A percentile compares a stretch with the other conserved stretches of the same genome.
Evolutionary conservation across 305 asterid genomes (phyloP).

Genomic region (Striga hermonthica): DNA sequence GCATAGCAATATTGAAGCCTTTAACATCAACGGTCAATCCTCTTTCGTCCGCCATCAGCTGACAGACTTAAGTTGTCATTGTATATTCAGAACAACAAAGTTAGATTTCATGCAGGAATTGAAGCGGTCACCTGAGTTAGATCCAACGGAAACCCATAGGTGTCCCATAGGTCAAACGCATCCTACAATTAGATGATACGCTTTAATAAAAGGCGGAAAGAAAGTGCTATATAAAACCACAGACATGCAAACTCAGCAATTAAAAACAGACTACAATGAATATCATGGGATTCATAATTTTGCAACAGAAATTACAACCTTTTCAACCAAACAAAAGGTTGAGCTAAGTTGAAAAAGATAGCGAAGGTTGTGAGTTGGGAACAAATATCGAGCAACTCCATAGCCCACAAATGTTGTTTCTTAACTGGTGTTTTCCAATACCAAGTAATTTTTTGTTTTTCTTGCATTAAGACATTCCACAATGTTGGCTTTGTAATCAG

Average conservation of each 20-base stretch:
- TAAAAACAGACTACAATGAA: neutral
- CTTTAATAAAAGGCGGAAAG: slow-evolving; percentile 29
- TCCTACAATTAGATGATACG: slow-evolving; percentile 57
- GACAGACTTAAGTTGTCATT: slow-evolving; percentile 34
- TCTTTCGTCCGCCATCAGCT: slow-evolving; percentile 98
- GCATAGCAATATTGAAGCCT: slow-evolving; percentile 73
- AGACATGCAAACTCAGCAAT: slow-evolving; percentile 14
- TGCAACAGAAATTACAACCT: neutral
- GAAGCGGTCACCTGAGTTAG: slow-evolving; percentile 75
- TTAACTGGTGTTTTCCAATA: neutral
- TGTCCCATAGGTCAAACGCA: slow-evolving; percentile 95
- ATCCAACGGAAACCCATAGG: slow-evolving; percentile 95
- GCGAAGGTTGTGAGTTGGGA: neutral
- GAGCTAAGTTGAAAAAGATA: neutral
- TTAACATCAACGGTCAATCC: slow-evolving; percentile 76
- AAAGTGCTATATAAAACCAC: slow-evolving; percentile 12
- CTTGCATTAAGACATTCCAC: slow-evolving; percentile 18
- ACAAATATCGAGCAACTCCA: slow-evolving; percentile 23
- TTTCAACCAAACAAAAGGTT: slow-evolving; percentile 5
- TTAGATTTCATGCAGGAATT: slow-evolving; percentile 5
- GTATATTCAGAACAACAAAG: slow-evolving; percentile 23
- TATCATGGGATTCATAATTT: slow-evolving; percentile 11
- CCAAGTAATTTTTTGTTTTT: slow-evolving; percentile 10
- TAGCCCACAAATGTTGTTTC: neutral
- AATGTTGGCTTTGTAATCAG: slow-evolving; percentile 15